Evolutionary conservation across 2,329 filamentous ascomycete species (phyloP).

Genomic region (Xylariaceae sp.): DNA sequence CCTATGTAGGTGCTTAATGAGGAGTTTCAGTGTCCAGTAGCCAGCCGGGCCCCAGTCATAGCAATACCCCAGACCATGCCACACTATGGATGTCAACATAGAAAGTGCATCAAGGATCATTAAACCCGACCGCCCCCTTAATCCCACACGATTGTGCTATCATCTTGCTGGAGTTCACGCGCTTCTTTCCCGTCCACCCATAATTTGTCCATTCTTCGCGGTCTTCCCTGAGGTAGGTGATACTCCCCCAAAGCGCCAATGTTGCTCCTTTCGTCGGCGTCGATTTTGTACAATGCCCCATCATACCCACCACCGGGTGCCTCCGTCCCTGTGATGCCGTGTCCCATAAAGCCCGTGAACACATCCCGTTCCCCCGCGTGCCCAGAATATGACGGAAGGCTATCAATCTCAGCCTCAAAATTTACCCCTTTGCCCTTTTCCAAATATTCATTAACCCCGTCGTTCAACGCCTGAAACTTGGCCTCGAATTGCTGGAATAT

Average conservation of each 20-base stretch:
- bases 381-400: conserved; percentile 10
- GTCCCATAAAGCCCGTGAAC: conserved; percentile 15
- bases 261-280: not conserved
- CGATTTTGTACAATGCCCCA: conserved; percentile 1
- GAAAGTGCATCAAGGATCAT: not conserved
- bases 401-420: not conserved
- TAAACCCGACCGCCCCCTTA: not conserved
- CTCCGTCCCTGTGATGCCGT: conserved; percentile 6
- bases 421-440: not conserved
- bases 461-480: conserved; percentile 14
- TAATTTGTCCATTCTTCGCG: not conserved
- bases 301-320: not conserved
- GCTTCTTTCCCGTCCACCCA: conserved; percentile 5
- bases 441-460: not conserved
- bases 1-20: not conserved
- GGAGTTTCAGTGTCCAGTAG: not conserved
- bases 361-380: conserved; percentile 17
- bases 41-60: not conserved
- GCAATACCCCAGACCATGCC: not conserved
- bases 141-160: not conserved
- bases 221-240: not conserved
- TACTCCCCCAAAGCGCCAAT: not conserved
- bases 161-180: not conserved
- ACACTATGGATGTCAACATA: conserved; percentile 3
- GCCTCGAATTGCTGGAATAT: conserved; percentile 45